A percentile compares a stretch with the other conserved stretches of the same genome.
Evolutionary conservation across 2,329 filamentous ascomycete species (phyloP).

Genomic region (Tolypocladium guangdongense): DNA sequence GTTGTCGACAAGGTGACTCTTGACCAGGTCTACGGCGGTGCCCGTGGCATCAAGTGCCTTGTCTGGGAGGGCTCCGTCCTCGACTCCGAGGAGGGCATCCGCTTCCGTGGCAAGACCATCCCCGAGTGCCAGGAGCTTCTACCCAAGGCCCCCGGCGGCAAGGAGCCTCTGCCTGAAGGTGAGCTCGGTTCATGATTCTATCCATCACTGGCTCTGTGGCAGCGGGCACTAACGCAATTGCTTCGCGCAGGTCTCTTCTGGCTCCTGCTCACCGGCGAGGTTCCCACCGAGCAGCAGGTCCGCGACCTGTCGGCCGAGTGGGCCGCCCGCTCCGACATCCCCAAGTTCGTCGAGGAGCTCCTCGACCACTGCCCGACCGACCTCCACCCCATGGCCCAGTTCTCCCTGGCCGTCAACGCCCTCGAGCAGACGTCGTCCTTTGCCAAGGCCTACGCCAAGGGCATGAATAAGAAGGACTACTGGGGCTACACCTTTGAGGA

Average conservation of each 20-base stretch:
- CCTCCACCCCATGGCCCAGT: slow-evolving; percentile 99
- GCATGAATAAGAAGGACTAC: slow-evolving; percentile 99
- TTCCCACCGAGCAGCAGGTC: slow-evolving; percentile 95
- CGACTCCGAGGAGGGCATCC: slow-evolving; percentile 97
- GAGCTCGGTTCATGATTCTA: slow-evolving; percentile 9
- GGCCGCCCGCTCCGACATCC: slow-evolving; percentile 93
- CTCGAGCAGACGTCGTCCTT: slow-evolving; percentile 98
- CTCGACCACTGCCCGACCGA: slow-evolving; percentile 99
- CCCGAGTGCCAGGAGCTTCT: slow-evolving; percentile 97
- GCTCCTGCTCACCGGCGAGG: slow-evolving; percentile 96
- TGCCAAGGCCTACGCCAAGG: slow-evolving; percentile 97
- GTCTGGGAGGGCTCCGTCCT: slow-evolving; percentile 99
- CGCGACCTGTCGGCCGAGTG: slow-evolving; percentile 96
- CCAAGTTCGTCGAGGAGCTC: slow-evolving; percentile 98
- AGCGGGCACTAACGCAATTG: background rate
- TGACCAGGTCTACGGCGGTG: slow-evolving; percentile 98
- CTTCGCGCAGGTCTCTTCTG: slow-evolving; percentile 75
- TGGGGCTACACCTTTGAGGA: slow-evolving; percentile 99
- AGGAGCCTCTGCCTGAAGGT: slow-evolving; percentile 95
- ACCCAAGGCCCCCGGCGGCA: slow-evolving; percentile 91
- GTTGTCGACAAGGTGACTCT: slow-evolving; percentile 96
- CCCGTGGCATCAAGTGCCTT: slow-evolving; percentile 95
- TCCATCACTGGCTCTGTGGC: background rate
- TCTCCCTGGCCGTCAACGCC: slow-evolving; percentile 93
- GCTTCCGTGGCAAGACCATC: slow-evolving; percentile 98